Conservation (phyloP, 2,329 filamentous ascomycete species). For the Talaromyces sp. region DNA sequence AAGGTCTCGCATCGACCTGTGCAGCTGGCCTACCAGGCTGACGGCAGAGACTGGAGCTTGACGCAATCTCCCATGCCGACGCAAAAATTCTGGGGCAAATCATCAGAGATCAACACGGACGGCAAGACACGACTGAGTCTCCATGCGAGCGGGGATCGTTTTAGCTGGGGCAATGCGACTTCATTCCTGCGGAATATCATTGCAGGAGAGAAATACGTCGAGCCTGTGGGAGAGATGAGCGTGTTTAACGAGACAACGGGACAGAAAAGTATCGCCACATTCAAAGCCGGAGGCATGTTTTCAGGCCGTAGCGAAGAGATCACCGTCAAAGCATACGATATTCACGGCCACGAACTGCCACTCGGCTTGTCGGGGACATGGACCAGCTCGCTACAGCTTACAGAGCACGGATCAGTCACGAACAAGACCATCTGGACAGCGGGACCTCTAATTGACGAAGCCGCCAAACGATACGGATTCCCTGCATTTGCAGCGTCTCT, state of each 20-base stretch:
- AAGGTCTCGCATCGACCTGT: constrained; percentile 93
- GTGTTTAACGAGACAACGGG: constrained; percentile 79
- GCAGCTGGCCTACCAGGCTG: constrained; percentile 86
- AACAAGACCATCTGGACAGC: constrained; percentile 71
- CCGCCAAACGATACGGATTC: constrained; percentile 76
- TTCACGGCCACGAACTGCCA: constrained; percentile 59
- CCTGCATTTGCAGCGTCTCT: constrained; percentile 79
- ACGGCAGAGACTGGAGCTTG: constrained; percentile 78
- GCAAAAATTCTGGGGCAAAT: constrained; percentile 99
- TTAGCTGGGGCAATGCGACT: constrained; percentile 82
- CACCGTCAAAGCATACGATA: constrained; percentile 64
- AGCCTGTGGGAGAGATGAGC: constrained; percentile 86
- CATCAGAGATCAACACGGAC: constrained; percentile 87
- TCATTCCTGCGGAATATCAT: constrained; percentile 94
- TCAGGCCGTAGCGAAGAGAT: constrained; percentile 91
- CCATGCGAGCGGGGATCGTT: constrained; percentile 70
- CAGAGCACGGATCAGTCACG: constrained; percentile 55
- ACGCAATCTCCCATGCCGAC: constrained; percentile 80
- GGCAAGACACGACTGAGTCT: constrained; percentile 75
- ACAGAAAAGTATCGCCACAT: constrained; percentile 77
- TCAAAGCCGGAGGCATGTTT: constrained; percentile 96
- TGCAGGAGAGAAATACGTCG: constrained; percentile 95
- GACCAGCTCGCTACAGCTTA: constrained; percentile 67
- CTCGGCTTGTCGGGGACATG: constrained; percentile 74
- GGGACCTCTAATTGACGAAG: constrained; percentile 71